A percentile compares a stretch with the other conserved stretches of the same genome.
Evolutionary conservation across 108 stramenopile species (phyloP).

Genomic region (Mediolabrus comicus): DNA sequence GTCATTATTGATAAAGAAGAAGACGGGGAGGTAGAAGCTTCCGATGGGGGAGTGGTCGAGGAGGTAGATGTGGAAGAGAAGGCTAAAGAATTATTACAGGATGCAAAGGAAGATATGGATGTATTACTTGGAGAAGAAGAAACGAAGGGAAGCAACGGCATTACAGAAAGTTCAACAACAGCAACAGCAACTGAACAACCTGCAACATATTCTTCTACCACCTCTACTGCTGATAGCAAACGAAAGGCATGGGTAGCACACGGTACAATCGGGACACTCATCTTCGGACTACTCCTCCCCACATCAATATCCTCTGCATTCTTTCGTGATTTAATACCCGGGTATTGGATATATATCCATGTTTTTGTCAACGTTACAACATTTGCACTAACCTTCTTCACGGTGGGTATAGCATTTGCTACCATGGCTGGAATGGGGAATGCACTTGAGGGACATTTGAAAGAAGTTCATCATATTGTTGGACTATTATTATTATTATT

Average conservation of each 20-base stretch:
- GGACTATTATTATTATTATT: conserved; percentile 40
- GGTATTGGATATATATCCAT: conserved; percentile 64
- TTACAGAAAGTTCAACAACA: too few species aligned
- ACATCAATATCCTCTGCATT: conserved; percentile 51
- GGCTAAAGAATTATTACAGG: background rate
- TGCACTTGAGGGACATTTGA: conserved; percentile 46
- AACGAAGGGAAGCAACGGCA: background rate
- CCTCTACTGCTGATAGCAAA: background rate
- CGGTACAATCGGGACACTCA: conserved; percentile 49
- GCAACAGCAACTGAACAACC: background rate
- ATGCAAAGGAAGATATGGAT: background rate
- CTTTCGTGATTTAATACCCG: conserved; percentile 54
- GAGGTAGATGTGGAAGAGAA: background rate
- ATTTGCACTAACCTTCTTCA: conserved; percentile 30
- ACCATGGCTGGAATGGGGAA: conserved; percentile 22
- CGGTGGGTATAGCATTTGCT: conserved; percentile 28
- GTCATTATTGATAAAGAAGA: too few species aligned
- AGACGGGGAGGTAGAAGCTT: background rate
- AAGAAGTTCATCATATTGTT: conserved; percentile 51
- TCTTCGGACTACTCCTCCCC: conserved; percentile 47
- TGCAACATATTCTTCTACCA: too few species aligned
- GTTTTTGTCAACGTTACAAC: conserved; percentile 54
- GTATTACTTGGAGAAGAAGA: background rate
- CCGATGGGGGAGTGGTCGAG: background rate
- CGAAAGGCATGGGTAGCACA: conserved; percentile 34